Conservation (phyloP, 2,329 filamentous ascomycete genomes). For the Alternaria postmessia region DNA sequence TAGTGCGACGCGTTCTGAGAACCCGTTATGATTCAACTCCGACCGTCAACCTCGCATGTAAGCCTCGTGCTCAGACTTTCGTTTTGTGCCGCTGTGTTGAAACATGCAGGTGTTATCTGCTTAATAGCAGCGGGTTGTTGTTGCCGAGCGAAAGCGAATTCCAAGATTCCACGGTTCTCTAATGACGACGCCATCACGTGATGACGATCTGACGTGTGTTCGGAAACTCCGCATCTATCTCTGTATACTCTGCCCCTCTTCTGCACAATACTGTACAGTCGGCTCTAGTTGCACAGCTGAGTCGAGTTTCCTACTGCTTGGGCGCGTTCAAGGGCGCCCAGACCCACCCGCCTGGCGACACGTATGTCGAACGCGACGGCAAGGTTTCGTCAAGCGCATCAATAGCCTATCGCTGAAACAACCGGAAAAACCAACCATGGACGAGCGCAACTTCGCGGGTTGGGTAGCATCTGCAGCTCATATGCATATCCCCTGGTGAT, state of each 20-base stretch:
- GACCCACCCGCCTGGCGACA: neutral
- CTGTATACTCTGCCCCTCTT: neutral
- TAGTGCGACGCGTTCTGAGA: neutral
- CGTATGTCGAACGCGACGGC: neutral
- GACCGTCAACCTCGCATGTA: neutral
- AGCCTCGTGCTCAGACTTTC: neutral
- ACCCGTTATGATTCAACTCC: neutral
- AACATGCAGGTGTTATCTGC: neutral
- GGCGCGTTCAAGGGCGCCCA: neutral
- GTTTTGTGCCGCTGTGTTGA: neutral
- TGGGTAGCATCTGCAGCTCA: neutral
- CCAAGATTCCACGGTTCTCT: neutral
- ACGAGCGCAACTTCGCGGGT: neutral
- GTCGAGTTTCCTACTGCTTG: neutral
- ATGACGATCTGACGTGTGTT: neutral
- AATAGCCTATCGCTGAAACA: neutral
- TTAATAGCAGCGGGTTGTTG: neutral
- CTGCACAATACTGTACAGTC: neutral
- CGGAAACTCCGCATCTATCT: neutral
- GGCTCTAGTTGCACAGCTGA: neutral
- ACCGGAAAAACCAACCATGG: neutral
- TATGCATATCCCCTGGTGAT: neutral
- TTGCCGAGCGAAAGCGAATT: neutral
- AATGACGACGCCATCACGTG: neutral
- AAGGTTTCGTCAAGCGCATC: conserved; percentile 1